Evolutionary conservation across 805 yeast species (phyloP).

Genomic region (Monosporozyma solicola): DNA sequence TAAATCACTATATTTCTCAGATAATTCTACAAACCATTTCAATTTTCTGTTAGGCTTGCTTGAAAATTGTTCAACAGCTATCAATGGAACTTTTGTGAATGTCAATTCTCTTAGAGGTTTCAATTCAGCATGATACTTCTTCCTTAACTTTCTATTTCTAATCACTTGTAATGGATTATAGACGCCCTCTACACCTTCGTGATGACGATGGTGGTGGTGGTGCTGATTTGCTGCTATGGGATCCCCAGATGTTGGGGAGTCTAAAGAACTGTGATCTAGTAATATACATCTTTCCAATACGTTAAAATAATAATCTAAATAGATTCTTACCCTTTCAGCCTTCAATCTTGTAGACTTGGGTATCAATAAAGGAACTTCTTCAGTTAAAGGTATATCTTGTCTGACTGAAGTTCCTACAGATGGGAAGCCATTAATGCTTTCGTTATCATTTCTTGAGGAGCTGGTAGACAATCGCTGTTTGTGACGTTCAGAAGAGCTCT

Average conservation of each 20-base stretch:
- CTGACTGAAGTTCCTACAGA: neutral
- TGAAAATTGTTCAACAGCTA: constrained; percentile 48
- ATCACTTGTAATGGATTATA: constrained; percentile 82
- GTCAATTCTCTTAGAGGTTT: constrained; percentile 37
- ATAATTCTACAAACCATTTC: constrained; percentile 57
- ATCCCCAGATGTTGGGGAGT: neutral
- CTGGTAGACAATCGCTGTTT: neutral
- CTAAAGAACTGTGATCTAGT: constrained; percentile 6
- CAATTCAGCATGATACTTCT: constrained; percentile 33
- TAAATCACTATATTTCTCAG: constrained; percentile 48
- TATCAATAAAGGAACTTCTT: neutral
- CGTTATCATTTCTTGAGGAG: neutral
- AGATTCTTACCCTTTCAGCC: constrained; percentile 26
- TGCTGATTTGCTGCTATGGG: neutral
- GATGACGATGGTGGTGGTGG: constrained; percentile 10
- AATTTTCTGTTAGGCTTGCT: constrained; percentile 36
- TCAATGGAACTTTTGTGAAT: constrained; percentile 46
- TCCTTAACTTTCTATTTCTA: constrained; percentile 55
- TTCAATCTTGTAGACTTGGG: constrained; percentile 18
- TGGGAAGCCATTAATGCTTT: neutral
- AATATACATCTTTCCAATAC: constrained; percentile 37
- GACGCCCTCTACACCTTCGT: constrained; percentile 52
- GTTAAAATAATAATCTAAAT: constrained; percentile 41
- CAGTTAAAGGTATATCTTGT: neutral
- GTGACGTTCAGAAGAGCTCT: neutral